phyloP scores from a whole-genome alignment of 208 protist species.

The Trypanosoma theileri region DNA sequence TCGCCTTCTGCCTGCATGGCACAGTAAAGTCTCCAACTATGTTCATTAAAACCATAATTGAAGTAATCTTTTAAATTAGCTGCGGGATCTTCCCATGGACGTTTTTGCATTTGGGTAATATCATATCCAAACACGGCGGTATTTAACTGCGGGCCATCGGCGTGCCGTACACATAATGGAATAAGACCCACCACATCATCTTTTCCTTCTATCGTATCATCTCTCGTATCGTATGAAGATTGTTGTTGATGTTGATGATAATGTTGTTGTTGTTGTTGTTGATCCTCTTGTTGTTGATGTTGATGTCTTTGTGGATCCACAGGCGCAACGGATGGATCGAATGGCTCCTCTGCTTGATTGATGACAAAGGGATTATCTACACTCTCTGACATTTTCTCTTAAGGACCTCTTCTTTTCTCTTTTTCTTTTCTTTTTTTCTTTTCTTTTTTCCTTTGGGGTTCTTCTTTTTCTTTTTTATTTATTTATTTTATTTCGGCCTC shows the following conservation, averaged over 20 bases:
- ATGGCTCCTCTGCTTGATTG: background rate
- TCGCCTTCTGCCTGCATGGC: conserved; percentile 74
- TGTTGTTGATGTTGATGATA: background rate
- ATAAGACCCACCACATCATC: conserved; percentile 52
- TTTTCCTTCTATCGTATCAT: background rate
- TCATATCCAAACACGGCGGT: conserved; percentile 83
- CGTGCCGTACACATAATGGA: conserved; percentile 68
- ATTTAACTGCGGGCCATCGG: conserved; percentile 56
- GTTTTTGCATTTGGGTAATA: conserved; percentile 73
- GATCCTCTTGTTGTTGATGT: background rate
- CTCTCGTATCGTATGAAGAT: background rate
- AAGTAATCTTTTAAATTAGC: conserved; percentile 89
- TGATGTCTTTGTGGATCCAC: background rate
- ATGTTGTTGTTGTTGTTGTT: background rate
- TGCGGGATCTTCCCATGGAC: conserved; percentile 74
- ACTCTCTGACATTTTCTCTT: background rate
- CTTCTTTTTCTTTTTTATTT: background rate
- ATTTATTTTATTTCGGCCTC: background rate
- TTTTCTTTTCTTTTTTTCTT: background rate
- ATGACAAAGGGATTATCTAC: background rate
- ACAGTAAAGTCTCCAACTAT: conserved; percentile 85
- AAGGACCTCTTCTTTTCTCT: background rate
- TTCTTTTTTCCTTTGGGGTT: background rate
- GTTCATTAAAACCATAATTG: conserved; percentile 91
- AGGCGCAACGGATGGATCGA: background rate